Evolutionary conservation across 2,329 filamentous ascomycete species (phyloP), one percentile per base, ranked within the genome.

Genomic region (Diplocarpon mali): DNA sequence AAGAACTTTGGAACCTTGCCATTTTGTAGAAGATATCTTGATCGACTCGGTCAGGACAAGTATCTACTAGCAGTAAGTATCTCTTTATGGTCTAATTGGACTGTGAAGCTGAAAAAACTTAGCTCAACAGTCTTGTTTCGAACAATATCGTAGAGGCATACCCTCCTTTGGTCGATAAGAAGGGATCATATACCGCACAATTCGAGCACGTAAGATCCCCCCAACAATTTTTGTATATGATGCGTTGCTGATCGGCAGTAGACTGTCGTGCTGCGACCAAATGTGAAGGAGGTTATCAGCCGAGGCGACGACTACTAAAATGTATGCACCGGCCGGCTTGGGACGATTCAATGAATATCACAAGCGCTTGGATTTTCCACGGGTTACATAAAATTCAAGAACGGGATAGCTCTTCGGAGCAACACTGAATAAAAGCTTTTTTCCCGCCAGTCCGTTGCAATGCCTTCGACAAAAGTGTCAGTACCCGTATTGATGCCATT

Each of bases 1-100:
- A 94, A 94, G 73, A 95, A 95, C 67, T 96, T 95, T 64, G 86
- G 87, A 53, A 95, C 88, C 1, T 67, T 96, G 55, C 88, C 88
- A 2, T 96, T 88, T 66, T 95, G 87, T 65, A 75, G 89, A 52
- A 79, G 89, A 55, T 95, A 95, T 63, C 71, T 96, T 48, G 89
- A 95, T 66, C 82, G 89, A 44, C 67, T 95, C n/a, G 89, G 90
- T 20, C 85, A 93, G 64, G 87, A 95, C 50, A 95, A 95, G 66
- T 95, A 96, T 62, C 75, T 95, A 31, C 72, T 95, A 7, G 89
- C 89, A 37, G 85, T 90, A 69, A 64, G 80, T 9, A n/a, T 12
- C 39, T 40, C 16, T 32, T 12, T 10, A 9, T 32, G 28, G 13
- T 5, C n/a, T 6, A 34, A 4, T 29, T 2, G n/a, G 14, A n/a